These are phyloP conservation scores for Trichoderma gracile DNA, from an alignment of 2,329 filamentous ascomycete genomes.

Conservation along the genomic window DNA sequence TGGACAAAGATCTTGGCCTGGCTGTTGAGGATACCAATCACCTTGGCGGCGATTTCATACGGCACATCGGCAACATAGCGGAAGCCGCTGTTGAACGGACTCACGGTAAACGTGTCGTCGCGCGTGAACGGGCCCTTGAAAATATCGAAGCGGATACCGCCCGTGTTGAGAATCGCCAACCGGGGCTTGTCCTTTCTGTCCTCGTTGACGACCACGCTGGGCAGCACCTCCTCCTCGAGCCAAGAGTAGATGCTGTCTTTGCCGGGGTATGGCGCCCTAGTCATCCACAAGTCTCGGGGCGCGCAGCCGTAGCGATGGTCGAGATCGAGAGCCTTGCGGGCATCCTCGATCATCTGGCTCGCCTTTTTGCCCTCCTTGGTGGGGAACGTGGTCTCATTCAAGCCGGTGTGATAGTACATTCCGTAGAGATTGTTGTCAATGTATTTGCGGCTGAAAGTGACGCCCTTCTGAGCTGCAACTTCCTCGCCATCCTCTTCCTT, in stretches of 20 bases:
- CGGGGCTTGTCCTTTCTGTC: conserved; percentile 61
- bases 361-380: conserved; percentile 74
- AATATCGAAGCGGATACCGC: conserved; percentile 91
- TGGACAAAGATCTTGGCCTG: conserved; percentile 51
- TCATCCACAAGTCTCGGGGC: conserved; percentile 79
- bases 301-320: conserved; percentile 81
- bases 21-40: conserved; percentile 62
- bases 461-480: conserved; percentile 38
- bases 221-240: conserved; percentile 74
- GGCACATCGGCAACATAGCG: conserved; percentile 78
- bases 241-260: conserved; percentile 77
- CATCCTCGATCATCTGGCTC: conserved; percentile 66
- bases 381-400: conserved; percentile 70
- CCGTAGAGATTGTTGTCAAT: conserved; percentile 93
- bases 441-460: conserved; percentile 75
- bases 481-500: conserved; percentile 28
- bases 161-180: conserved; percentile 82
- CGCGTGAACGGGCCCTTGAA: conserved; percentile 89
- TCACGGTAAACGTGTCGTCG: conserved; percentile 83
- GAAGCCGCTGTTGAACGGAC: conserved; percentile 82
- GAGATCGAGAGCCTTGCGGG: conserved; percentile 69
- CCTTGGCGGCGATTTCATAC: conserved; percentile 69
- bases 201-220: conserved; percentile 61
- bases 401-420: conserved; percentile 75
- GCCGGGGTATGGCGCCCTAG: conserved; percentile 70